These are phyloP conservation scores for Cytospora piceicola DNA, from an alignment of 2,329 filamentous ascomycete species.

Conservation along the genomic window DNA sequence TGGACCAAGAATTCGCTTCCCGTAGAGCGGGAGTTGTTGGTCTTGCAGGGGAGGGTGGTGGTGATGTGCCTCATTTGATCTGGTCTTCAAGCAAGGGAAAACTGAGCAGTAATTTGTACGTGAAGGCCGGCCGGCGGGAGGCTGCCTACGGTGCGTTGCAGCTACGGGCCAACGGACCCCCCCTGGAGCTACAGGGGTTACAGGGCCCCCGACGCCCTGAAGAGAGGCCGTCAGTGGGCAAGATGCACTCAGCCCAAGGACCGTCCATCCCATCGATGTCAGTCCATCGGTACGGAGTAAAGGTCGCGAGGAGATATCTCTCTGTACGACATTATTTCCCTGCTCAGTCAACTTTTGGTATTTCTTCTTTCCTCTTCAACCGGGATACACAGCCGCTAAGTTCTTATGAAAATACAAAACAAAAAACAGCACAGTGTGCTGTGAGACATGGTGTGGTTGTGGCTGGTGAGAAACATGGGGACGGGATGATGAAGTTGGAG, in stretches of 20 bases:
- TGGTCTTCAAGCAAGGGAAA: too few species aligned
- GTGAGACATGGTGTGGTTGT: conserved; percentile 2
- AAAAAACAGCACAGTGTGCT: conserved; percentile 15
- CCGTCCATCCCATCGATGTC: background rate
- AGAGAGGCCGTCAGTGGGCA: too few species aligned
- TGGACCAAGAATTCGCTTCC: too few species aligned
- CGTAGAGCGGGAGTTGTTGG: too few species aligned
- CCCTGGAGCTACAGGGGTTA: background rate
- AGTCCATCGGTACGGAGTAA: background rate
- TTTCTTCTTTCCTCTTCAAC: background rate
- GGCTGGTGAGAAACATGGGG: conserved; percentile 11
- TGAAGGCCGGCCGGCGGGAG: too few species aligned
- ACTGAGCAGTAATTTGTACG: too few species aligned
- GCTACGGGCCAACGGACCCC: background rate
- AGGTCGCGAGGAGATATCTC: background rate
- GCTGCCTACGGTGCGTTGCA: background rate
- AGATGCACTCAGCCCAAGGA: too few species aligned
- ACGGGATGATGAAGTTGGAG: background rate
- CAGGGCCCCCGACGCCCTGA: background rate
- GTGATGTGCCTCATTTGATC: too few species aligned
- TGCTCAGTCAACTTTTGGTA: background rate
- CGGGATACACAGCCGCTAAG: background rate
- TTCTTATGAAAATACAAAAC: too few species aligned
- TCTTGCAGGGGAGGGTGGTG: too few species aligned
- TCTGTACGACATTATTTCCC: background rate